Conservation (phyloP, 768 basidiomycete species). For the Exidia glandulosa region DNA sequence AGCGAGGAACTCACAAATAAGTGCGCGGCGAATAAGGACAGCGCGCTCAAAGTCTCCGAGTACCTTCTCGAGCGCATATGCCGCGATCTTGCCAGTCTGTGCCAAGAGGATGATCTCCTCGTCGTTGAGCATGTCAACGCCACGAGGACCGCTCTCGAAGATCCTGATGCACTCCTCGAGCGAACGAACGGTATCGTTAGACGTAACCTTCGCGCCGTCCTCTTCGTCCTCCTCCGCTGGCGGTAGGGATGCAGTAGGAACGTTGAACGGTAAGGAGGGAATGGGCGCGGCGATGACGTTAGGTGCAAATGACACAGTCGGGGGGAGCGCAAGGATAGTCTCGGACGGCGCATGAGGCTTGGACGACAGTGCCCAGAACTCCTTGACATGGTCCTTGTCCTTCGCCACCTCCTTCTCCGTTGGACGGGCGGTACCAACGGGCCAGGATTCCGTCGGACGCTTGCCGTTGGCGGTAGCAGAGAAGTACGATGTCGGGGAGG, state of each 20-base stretch:
- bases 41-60: conserved; percentile 83
- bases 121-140: conserved; percentile 62
- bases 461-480: neutral
- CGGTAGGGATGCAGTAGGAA: neutral
- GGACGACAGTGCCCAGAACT: conserved; percentile 3
- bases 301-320: neutral
- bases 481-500: neutral
- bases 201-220: conserved; percentile 5
- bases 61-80: conserved; percentile 94
- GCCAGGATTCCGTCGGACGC: neutral
- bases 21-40: conserved; percentile 71
- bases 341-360: neutral
- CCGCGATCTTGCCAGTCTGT: conserved; percentile 85
- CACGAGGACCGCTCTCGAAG: conserved; percentile 62
- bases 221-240: conserved; percentile 7
- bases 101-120: conserved; percentile 85
- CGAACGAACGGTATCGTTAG: conserved; percentile 29
- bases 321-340: neutral
- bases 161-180: conserved; percentile 72
- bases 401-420: neutral
- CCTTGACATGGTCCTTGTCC: conserved; percentile 6
- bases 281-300: neutral
- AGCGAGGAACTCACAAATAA: conserved; percentile 65
- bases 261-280: neutral
- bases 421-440: neutral